These are phyloP conservation scores for Peronospora destructor DNA, from an alignment of 352 stramenopile genomes.

Conservation along the genomic window DNA sequence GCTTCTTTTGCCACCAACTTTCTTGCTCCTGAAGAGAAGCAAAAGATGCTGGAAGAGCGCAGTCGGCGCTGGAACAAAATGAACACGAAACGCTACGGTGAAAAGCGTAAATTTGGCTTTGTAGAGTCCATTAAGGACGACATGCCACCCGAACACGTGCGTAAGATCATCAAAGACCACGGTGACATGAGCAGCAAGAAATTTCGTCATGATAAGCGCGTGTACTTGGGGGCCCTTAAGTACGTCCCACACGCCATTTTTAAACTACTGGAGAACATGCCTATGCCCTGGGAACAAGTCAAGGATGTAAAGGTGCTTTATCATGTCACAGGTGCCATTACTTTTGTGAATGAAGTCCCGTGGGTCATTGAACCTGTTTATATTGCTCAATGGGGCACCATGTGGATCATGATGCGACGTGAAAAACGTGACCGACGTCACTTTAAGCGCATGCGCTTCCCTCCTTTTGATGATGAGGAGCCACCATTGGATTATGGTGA, in stretches of 20 bases:
- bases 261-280: constrained; percentile 99
- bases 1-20: constrained; percentile 6
- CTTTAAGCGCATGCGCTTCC: constrained; percentile 99
- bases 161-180: constrained; percentile 99
- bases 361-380: constrained; percentile 99
- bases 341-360: constrained; percentile 98
- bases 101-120: constrained; percentile 91
- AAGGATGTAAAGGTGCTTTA: constrained; percentile 99
- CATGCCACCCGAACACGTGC: constrained; percentile 94
- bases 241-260: constrained; percentile 99
- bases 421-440: constrained; percentile 98
- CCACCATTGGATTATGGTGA: constrained; percentile 94
- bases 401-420: constrained; percentile 99
- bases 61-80: constrained; percentile 81
- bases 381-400: constrained; percentile 99
- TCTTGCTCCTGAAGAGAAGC: constrained; percentile 45
- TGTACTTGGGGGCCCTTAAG: constrained; percentile 99
- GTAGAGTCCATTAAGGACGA: constrained; percentile 89
- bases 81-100: constrained; percentile 92
- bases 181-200: constrained; percentile 99
- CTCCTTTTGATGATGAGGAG: constrained; percentile 99
- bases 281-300: constrained; percentile 99
- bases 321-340: constrained; percentile 99
- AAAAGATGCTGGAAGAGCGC: constrained; percentile 69
- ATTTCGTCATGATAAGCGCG: constrained; percentile 97